These are phyloP conservation scores for Botrytis squamosa DNA, from an alignment of 2,329 filamentous ascomycete genomes.

Conservation along the genomic window DNA sequence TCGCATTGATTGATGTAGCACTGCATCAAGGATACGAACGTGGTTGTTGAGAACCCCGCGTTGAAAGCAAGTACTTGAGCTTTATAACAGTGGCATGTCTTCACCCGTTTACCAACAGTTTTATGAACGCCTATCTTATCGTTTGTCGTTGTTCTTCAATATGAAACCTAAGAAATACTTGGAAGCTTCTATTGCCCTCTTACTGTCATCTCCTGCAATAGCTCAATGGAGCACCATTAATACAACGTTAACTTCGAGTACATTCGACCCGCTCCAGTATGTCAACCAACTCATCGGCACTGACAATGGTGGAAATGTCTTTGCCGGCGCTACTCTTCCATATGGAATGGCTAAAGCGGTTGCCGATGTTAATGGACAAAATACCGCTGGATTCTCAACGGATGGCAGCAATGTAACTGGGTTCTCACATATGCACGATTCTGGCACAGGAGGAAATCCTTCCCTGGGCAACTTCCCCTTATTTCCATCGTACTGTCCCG, in stretches of 20 bases:
- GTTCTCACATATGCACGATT: conserved; percentile 50
- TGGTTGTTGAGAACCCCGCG: neutral
- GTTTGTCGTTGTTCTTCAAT: neutral
- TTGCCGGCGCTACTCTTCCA: conserved; percentile 53
- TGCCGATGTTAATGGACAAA: conserved; percentile 50
- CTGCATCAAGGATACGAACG: conserved; percentile 6
- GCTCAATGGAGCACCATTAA: conserved; percentile 10
- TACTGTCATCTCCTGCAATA: neutral
- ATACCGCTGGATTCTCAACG: conserved; percentile 47
- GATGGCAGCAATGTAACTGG: conserved; percentile 51
- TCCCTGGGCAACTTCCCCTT: conserved; percentile 49
- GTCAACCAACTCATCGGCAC: conserved; percentile 54
- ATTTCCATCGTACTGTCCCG: conserved; percentile 46
- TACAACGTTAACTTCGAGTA: neutral
- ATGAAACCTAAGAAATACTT: neutral
- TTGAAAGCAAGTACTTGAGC: neutral
- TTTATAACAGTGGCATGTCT: neutral
- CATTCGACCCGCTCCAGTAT: conserved; percentile 36
- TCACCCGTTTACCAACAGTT: neutral
- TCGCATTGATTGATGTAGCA: conserved; percentile 10
- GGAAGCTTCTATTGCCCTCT: neutral
- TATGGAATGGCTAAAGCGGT: conserved; percentile 58
- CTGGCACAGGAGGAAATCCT: conserved; percentile 47
- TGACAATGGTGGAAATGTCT: conserved; percentile 52
- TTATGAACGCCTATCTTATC: neutral